Evolutionary conservation across 495 filamentous ascomycete species (phyloP).

Genomic region (Xylaria telfairii): DNA sequence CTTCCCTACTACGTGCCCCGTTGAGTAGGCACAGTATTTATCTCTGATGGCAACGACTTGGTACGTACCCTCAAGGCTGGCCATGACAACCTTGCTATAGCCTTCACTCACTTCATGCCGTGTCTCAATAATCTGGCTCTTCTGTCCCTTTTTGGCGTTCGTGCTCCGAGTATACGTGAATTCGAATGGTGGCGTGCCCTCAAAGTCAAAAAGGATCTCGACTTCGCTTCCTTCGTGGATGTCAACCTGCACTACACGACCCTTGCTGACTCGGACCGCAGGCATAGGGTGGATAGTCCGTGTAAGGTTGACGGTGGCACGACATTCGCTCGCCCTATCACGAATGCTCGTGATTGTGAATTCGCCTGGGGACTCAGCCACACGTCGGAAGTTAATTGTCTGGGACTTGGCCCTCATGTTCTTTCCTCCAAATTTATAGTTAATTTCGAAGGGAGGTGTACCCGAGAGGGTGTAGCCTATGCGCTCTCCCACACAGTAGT

Average conservation of each 20-base stretch:
- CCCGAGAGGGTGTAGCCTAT: conserved; percentile 90
- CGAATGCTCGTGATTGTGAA: conserved; percentile 85
- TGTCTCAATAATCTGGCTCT: conserved; percentile 82
- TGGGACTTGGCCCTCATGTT: conserved; percentile 77
- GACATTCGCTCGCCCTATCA: conserved; percentile 83
- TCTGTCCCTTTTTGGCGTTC: conserved; percentile 77
- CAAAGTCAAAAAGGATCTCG: conserved; percentile 91
- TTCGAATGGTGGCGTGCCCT: conserved; percentile 94
- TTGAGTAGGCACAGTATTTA: conserved; percentile 83
- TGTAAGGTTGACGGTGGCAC: conserved; percentile 73
- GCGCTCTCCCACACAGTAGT: conserved; percentile 95
- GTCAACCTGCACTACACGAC: conserved; percentile 76
- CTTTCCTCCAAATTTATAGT: conserved; percentile 83
- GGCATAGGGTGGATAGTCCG: conserved; percentile 91
- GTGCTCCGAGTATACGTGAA: conserved; percentile 95
- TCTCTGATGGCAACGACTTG: conserved; percentile 97
- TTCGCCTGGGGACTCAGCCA: conserved; percentile 86
- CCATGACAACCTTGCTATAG: conserved; percentile 76
- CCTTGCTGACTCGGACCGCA: conserved; percentile 84
- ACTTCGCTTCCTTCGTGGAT: conserved; percentile 96
- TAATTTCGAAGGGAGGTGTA: conserved; percentile 86
- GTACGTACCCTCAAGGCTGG: conserved; percentile 92
- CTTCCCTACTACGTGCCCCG: conserved; percentile 59
- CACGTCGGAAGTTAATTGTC: conserved; percentile 82
- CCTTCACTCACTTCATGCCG: conserved; percentile 83